Conservation (phyloP, 768 basidiomycete genomes). For the Collybiopsis luxurians region DNA sequence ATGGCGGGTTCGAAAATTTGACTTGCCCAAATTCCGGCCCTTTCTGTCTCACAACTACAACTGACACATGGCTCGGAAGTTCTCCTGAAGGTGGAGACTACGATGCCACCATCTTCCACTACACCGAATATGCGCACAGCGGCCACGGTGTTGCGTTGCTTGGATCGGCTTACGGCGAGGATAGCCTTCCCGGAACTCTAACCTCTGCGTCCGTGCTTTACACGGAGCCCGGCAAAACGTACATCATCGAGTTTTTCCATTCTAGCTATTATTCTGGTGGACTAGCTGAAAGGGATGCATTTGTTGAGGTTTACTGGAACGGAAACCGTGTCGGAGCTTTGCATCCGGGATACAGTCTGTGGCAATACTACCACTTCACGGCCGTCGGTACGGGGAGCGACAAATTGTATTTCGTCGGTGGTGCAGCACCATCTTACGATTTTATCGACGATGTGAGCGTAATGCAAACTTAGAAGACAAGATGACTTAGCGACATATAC, state of each 20-base stretch:
- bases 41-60: constrained; percentile 39
- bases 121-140: constrained; percentile 35
- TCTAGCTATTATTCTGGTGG: constrained; percentile 34
- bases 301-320: constrained; percentile 45
- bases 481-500: too few species aligned
- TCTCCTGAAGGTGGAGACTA: constrained; percentile 30
- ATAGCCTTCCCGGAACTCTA: constrained; percentile 37
- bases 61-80: constrained; percentile 38
- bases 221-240: constrained; percentile 34
- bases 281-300: constrained; percentile 28
- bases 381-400: constrained; percentile 36
- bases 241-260: constrained; percentile 42
- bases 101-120: constrained; percentile 46
- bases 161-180: constrained; percentile 39
- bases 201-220: constrained; percentile 26
- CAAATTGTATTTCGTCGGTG: constrained; percentile 38
- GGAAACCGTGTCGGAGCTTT: constrained; percentile 29
- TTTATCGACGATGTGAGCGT: constrained; percentile 44
- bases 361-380: constrained; percentile 31
- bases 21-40: constrained; percentile 22
- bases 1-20: constrained; percentile 45
- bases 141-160: constrained; percentile 38
- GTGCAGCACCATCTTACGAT: constrained; percentile 44
- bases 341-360: constrained; percentile 34
- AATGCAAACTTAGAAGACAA: constrained; percentile 3